Conservation (phyloP, 2,329 filamentous ascomycete species). For the Zarea fungicola region DNA sequence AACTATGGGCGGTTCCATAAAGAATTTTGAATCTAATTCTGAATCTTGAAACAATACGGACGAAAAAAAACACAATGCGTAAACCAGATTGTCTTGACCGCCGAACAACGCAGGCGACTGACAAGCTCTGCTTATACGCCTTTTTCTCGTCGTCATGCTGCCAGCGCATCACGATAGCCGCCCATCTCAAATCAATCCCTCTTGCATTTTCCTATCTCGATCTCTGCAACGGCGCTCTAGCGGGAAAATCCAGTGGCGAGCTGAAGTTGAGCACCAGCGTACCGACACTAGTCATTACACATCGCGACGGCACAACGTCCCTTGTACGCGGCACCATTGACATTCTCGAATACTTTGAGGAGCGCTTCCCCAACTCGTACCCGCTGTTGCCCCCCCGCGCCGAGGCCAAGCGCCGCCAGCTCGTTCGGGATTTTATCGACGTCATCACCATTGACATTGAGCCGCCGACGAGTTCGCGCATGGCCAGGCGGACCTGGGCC, state of each 20-base stretch:
- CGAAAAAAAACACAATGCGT: neutral
- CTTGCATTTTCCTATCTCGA: neutral
- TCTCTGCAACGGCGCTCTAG: neutral
- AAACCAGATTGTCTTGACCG: neutral
- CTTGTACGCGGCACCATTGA: neutral
- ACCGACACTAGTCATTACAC: neutral
- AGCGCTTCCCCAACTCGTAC: neutral
- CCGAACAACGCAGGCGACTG: neutral
- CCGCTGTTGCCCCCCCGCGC: neutral
- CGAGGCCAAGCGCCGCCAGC: neutral
- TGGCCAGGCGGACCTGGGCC: neutral
- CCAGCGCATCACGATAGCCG: constrained; percentile 1
- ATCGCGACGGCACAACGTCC: neutral
- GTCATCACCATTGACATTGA: neutral
- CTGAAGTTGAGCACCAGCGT: neutral
- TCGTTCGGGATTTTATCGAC: neutral
- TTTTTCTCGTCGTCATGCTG: constrained; percentile 1
- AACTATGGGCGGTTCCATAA: no score
- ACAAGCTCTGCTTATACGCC: neutral
- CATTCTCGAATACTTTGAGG: constrained; percentile 2
- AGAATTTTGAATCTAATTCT: no score
- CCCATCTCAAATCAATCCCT: constrained; percentile 1
- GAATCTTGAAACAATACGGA: no score
- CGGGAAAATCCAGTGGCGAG: neutral
- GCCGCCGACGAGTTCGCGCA: neutral